These are phyloP conservation scores for Fusarium buxicola DNA, from an alignment of 2,329 filamentous ascomycete species.

Conservation along the genomic window DNA sequence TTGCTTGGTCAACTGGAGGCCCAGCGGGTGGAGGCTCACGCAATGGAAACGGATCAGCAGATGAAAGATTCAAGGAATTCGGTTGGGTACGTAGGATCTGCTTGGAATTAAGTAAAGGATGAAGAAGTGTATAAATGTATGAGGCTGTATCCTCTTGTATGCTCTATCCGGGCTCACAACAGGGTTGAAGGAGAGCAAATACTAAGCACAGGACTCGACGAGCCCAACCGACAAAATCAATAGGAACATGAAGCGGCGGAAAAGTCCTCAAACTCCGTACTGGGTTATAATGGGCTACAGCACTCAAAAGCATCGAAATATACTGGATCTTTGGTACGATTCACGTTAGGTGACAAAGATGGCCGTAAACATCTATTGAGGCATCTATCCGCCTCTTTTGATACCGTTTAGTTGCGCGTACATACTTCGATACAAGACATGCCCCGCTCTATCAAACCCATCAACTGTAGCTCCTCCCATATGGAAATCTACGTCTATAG, in stretches of 20 bases:
- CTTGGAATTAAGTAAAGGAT: conserved; percentile 14
- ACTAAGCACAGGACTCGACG: not conserved
- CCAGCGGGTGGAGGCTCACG: conserved; percentile 1
- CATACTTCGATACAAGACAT: conserved; percentile 22
- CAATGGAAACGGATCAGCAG: conserved; percentile 13
- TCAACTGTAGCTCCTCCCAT: conserved; percentile 3
- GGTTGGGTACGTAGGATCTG: conserved; percentile 25
- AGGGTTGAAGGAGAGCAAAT: no score
- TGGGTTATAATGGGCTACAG: not conserved
- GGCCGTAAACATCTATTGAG: conserved; percentile 2
- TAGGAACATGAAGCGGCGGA: not conserved
- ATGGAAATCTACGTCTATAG: conserved; percentile 52
- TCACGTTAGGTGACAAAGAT: not conserved
- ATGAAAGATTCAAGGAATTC: conserved; percentile 2
- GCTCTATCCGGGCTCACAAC: not conserved
- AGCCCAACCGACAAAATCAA: not conserved
- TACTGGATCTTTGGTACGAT: not conserved
- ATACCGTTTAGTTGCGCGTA: conserved; percentile 1
- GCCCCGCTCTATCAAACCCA: conserved; percentile 27
- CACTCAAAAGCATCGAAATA: not conserved
- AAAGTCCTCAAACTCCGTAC: not conserved
- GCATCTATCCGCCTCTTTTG: conserved; percentile 4
- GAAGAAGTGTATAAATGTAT: not conserved
- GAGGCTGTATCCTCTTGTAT: conserved; percentile 4
- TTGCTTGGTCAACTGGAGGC: conserved; percentile 3